These are phyloP conservation scores for Acacia melanoxylon DNA, from an alignment of 306 rosid species.

Conservation along the genomic window DNA sequence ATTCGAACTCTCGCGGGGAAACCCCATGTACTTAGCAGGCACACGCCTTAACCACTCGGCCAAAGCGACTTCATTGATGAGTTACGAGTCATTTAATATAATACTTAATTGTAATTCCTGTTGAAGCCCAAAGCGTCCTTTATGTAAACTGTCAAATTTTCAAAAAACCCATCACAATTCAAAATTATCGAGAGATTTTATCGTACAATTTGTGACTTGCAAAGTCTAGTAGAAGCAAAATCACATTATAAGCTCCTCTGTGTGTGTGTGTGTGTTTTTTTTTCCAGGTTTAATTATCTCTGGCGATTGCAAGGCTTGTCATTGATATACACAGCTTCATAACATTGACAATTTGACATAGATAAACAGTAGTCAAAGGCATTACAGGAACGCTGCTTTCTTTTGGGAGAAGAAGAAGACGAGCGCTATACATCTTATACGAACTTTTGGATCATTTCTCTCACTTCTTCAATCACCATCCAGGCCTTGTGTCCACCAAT, in stretches of 20 bases:
- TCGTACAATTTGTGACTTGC: too few species aligned
- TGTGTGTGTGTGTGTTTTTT: background rate
- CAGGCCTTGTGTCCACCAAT: constrained; percentile 90
- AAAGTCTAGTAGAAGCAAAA: background rate
- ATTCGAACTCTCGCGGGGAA: constrained; percentile 72
- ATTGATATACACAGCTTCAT: constrained; percentile 4
- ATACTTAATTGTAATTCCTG: too few species aligned
- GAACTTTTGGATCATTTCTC: constrained; percentile 69
- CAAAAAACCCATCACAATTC: background rate
- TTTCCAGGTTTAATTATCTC: background rate
- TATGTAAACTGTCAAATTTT: background rate
- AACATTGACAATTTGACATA: background rate
- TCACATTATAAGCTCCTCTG: background rate
- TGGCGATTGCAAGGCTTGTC: constrained; percentile 1
- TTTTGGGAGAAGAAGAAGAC: background rate
- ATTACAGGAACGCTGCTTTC: background rate
- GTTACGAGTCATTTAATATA: too few species aligned
- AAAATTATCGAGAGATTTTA: background rate
- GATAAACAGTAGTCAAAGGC: background rate
- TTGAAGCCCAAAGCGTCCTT: background rate
- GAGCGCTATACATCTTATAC: constrained; percentile 23
- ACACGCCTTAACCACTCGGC: constrained; percentile 80
- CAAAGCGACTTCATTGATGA: constrained; percentile 44
- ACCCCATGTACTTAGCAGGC: constrained; percentile 78
- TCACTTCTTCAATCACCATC: constrained; percentile 86